Evolutionary conservation across 108 stramenopile genomes (phyloP), one percentile per base, ranked within the genome.

Genomic region (Craspedostauros australis): DNA sequence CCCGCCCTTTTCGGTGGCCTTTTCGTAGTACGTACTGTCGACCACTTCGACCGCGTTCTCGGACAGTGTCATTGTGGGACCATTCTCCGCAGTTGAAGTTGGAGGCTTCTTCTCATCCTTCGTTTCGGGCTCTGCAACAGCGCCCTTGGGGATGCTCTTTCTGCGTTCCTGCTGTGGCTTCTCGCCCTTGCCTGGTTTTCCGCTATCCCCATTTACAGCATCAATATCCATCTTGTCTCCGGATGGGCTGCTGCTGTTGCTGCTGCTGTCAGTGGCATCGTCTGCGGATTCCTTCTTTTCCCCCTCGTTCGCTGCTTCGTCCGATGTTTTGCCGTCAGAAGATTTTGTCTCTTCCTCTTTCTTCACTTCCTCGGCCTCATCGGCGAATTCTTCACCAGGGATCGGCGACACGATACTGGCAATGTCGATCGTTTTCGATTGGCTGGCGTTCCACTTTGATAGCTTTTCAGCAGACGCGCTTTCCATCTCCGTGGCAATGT

Each of bases 401-500:
- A 39, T 5, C 28, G 58, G 51, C 12, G 70, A 63, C 27, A 82
- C 44, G 12, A 77, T 45, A 14, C 72, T 20, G 8, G 46, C 5
- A 22, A 82, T 47, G 21, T 62, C 39, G 3, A 38, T 26, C 25
- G 76, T 24, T 24, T 74, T 58, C 3, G 57, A 38, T 5, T 61
- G 1, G 20, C 33, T 24, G 33, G 70, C 60, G 6, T 70, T 4
- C 31, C 25, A 19, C 27, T 62, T 61, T 0, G 69, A 22, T 59
- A 78, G 59, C 19, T 48, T 52, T 40, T 82, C 76, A 8, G 68
- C 68, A 31, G 80, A 70, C 11, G 67, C 57, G 20, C 45, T 55
- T 58, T 82, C 80, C 70, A 78, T 68, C 39, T 72, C 63, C 38
- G 62, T 54, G 1, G 73, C 72, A 39, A 87, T 50, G 30, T 74